Conservation (phyloP, 2,329 filamentous ascomycete genomes). For the Coniella vitis region DNA sequence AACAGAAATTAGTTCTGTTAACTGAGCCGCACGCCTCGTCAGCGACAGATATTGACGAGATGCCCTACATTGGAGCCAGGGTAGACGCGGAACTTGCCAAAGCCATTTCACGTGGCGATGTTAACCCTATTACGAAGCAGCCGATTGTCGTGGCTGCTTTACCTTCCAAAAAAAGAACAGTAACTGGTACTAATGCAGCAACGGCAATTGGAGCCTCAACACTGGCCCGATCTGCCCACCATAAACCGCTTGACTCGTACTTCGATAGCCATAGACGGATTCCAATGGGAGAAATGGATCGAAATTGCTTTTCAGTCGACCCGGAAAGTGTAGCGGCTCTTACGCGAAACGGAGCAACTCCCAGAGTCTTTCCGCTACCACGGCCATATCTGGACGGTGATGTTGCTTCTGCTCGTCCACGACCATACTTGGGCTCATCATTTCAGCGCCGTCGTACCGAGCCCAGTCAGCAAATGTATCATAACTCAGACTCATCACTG, state of each 20-base stretch:
- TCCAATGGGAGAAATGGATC: constrained; percentile 56
- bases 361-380: constrained; percentile 52
- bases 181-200: constrained; percentile 23
- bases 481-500: constrained; percentile 9
- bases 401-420: constrained; percentile 16
- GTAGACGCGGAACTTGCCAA: constrained; percentile 64
- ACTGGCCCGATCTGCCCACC: constrained; percentile 23
- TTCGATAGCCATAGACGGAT: constrained; percentile 45
- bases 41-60: constrained; percentile 53
- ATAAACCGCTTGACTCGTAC: constrained; percentile 49
- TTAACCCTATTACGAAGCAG: constrained; percentile 85
- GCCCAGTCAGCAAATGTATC: constrained; percentile 40
- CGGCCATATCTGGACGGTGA: constrained; percentile 46
- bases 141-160: constrained; percentile 40
- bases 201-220: constrained; percentile 18
- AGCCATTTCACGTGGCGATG: constrained; percentile 70
- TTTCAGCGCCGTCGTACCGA: constrained; percentile 45
- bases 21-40: constrained; percentile 55
- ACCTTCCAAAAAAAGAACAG: constrained; percentile 34
- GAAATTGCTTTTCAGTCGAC: constrained; percentile 52
- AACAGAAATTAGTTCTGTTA: constrained; percentile 66
- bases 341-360: constrained; percentile 42
- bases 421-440: constrained; percentile 30
- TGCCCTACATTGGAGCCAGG: constrained; percentile 74
- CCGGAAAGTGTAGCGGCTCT: constrained; percentile 39